These are phyloP conservation scores for Babesia gibsoni DNA, from an alignment of 169 alveolate genomes.

Conservation along the genomic window DNA sequence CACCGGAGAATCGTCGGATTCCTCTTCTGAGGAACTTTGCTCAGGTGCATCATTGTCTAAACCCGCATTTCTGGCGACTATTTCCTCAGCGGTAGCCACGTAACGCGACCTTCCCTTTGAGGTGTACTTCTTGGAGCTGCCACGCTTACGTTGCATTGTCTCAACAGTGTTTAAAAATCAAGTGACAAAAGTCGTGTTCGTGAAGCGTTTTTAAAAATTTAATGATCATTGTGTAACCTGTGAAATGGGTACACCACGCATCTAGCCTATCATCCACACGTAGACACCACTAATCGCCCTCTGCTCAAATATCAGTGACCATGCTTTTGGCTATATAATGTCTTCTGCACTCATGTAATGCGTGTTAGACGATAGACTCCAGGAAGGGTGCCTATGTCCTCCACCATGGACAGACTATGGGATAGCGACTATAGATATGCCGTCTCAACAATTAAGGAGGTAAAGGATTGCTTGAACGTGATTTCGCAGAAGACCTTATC, in stretches of 20 bases:
- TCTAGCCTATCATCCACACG: too few species aligned
- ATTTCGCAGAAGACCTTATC: constrained; percentile 26
- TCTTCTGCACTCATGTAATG: too few species aligned
- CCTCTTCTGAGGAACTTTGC: constrained; percentile 18
- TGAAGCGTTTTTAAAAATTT: too few species aligned
- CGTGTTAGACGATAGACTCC: too few species aligned
- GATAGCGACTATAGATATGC: constrained; percentile 55
- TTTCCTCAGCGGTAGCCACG: constrained; percentile 64
- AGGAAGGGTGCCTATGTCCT: neutral
- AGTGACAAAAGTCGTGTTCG: too few species aligned
- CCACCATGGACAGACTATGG: constrained; percentile 59
- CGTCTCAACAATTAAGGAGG: constrained; percentile 4
- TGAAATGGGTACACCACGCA: too few species aligned
- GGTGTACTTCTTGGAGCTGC: constrained; percentile 61
- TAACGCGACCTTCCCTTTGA: constrained; percentile 60
- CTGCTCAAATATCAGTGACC: too few species aligned
- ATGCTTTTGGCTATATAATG: too few species aligned
- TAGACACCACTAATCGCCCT: too few species aligned
- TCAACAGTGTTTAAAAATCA: too few species aligned
- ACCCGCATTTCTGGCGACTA: constrained; percentile 52
- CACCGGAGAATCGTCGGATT: constrained; percentile 6
- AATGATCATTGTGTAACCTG: too few species aligned
- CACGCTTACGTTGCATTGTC: constrained; percentile 54
- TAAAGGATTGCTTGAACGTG: constrained; percentile 18
- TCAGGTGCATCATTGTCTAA: neutral